Evolutionary conservation across 202 grass and related monocot genomes (phyloP), one percentile per base, ranked within the genome.

Genomic region (Schoenoplectus triqueter): DNA sequence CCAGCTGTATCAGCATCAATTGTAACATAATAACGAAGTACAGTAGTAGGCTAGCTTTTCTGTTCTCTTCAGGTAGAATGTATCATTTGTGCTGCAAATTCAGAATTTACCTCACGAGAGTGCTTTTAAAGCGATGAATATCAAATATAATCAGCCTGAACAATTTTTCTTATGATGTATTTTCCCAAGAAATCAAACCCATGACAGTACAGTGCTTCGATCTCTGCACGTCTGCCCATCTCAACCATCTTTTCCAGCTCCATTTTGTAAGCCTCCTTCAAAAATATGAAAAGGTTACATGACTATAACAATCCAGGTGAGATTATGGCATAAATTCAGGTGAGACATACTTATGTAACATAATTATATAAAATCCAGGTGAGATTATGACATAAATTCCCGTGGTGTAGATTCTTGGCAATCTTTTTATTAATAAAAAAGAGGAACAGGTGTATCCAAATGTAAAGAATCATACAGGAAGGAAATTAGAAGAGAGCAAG

Each of bases 141-240:
- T 95, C 85, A 98, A 86, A 95, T 93, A 80, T 95, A 93, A 83
- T 95, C 91, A 63, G 88, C 85, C 80, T 93, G 92, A 19, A 98
- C 92, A 89, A 98, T 93, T 87, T 98, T 98, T 56, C 84, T 87
- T 6, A 88, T 76, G 50, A 98, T 88, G 73, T 93, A 98, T 80
- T 93, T 95, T 73, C 92, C 89, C 88, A 98, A 72, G 52, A 90
- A 98, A 92, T 89, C 86, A 31, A 98, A 98, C n/a, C 95, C 95
- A 69, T 92, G 91, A 5, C 75, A 93, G 80, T 95, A 95, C 13
- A 98, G 86, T 61, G 95, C 89, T 90, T 98, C 95, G 4, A 95
- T 98, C 86, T 98, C 95, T 21, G 90, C 89, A 47, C 92, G 89
- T 61, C 76, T 82, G 40, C 95, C 92, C 17, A 9, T 81, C 67